Conservation (phyloP, 805 yeast genomes). For the Hanseniaspora guilliermondii region DNA sequence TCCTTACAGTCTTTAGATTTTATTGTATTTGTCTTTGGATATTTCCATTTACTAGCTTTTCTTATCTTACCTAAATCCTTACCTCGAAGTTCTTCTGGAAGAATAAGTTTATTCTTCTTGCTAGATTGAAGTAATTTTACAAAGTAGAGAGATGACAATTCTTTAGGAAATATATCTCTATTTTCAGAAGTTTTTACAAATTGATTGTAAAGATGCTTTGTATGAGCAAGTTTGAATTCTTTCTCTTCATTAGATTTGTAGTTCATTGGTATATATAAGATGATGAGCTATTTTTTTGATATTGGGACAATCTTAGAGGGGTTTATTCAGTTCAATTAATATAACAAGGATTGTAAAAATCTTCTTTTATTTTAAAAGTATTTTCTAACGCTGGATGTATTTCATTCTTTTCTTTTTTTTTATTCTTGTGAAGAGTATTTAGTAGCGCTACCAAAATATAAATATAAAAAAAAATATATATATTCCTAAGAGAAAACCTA, state of each 20-base stretch:
- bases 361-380: too few relatives aligned
- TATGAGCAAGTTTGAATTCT: conserved; percentile 5
- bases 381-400: not conserved
- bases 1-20: not conserved
- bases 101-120: conserved; percentile 11
- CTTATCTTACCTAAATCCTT: not conserved
- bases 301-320: not conserved
- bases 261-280: not conserved
- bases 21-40: not conserved
- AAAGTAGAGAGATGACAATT: not conserved
- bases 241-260: conserved; percentile 9
- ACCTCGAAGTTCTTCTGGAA: conserved; percentile 11
- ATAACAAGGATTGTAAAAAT: too few relatives aligned
- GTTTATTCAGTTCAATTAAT: too few relatives aligned
- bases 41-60: conserved; percentile 12
- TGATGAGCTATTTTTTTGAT: not conserved
- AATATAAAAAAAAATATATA: too few relatives aligned
- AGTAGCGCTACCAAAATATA: not conserved
- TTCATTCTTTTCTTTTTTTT: not conserved
- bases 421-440: not conserved
- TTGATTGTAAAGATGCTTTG: conserved; percentile 4
- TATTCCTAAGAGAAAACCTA: too few relatives aligned
- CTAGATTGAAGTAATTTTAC: not conserved
- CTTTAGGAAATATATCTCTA: not conserved
- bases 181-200: not conserved